Evolutionary conservation across 2,329 filamentous ascomycete genomes (phyloP).

Genomic region (Fusarium chlamydosporum): DNA sequence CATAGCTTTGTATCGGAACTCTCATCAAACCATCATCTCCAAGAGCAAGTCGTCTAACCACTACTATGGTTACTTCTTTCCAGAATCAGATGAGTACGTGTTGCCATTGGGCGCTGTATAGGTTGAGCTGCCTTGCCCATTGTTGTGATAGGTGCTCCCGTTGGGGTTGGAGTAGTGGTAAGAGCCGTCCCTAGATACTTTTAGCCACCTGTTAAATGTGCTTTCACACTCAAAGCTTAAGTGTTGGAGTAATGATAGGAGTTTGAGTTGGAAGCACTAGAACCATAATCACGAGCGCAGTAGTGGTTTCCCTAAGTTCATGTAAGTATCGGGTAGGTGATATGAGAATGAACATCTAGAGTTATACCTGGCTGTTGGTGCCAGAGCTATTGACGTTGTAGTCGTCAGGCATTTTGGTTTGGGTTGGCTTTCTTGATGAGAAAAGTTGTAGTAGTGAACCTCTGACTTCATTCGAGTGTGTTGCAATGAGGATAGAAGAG

Average conservation of each 20-base stretch:
- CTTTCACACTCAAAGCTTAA: slow-evolving; percentile 54
- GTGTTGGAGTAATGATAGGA: slow-evolving; percentile 77
- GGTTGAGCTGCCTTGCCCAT: slow-evolving; percentile 68
- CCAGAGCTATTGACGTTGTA: slow-evolving; percentile 67
- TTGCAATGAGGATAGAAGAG: not conserved
- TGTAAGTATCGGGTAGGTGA: not conserved
- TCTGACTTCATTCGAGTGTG: not conserved
- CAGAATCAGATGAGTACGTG: slow-evolving; percentile 17
- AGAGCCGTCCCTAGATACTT: slow-evolving; percentile 67
- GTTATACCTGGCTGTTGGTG: slow-evolving; percentile 72
- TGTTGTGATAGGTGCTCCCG: slow-evolving; percentile 77
- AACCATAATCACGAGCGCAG: slow-evolving; percentile 74
- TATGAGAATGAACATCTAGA: not conserved
- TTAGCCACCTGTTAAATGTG: not conserved
- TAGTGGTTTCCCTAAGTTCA: slow-evolving; percentile 74
- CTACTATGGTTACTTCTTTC: slow-evolving; percentile 32
- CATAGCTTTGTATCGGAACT: not conserved
- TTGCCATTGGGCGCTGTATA: slow-evolving; percentile 71
- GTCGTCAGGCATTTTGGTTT: slow-evolving; percentile 37
- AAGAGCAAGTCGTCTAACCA: not conserved
- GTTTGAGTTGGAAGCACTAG: slow-evolving; percentile 68
- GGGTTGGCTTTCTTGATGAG: not conserved
- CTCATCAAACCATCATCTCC: not conserved
- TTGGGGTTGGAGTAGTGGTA: slow-evolving; percentile 82
- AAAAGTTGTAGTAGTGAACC: not conserved